Evolutionary conservation across 495 filamentous ascomycete species (phyloP), one percentile per base, ranked within the genome.

Genomic region (Xanthoparmelia taractica): DNA sequence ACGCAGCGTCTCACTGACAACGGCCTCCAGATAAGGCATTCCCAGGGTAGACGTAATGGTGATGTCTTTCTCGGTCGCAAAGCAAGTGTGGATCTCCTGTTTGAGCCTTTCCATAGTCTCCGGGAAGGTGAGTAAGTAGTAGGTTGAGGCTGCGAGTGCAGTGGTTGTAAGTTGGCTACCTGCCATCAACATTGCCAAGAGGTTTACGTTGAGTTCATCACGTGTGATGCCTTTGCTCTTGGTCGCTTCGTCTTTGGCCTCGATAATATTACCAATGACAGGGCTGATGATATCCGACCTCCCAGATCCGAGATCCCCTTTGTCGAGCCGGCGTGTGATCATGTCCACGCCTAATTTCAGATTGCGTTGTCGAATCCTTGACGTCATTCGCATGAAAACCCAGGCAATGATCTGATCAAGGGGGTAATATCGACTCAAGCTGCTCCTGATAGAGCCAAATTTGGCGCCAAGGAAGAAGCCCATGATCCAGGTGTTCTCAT

Each of bases 1-100:
- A 0, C 85, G 75, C 37, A 87, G 72, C 0, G 77, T 72, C 67
- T 87, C 85, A 33, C 79, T 76, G 6, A 85, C 73, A n/a, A 80
- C 77, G 1, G 81, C 82, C 31, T 81, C 72, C 59, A 86, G 64
- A 64, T 85, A 87, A 0, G 76, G 72, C 15, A 68, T 12, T 13
- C 52, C 31, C 7, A 17, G 2, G 0, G 40, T 38, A 0, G 52
- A 48, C 5, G n/a, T 3, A 18, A 63, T 15, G 6, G 25, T 54
- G 38, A 63, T 66, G 1, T 66, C 59, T 3, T 25, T 33, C 55
- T 66, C 64, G 2, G 66, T 59, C 33, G 67, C 64, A 4, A 68
- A 66, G 10, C 10, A 36, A 1, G 27, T 54, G 0, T 60, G 64
- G 31, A 66, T 55, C 38, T 68, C 66, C 2, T 59, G 8, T 0